Percentiles rank a stretch among this genome's conserved stretches.
phyloP scores from a whole-genome alignment of 768 basidiomycete species.

The Trametes gibbosa region DNA sequence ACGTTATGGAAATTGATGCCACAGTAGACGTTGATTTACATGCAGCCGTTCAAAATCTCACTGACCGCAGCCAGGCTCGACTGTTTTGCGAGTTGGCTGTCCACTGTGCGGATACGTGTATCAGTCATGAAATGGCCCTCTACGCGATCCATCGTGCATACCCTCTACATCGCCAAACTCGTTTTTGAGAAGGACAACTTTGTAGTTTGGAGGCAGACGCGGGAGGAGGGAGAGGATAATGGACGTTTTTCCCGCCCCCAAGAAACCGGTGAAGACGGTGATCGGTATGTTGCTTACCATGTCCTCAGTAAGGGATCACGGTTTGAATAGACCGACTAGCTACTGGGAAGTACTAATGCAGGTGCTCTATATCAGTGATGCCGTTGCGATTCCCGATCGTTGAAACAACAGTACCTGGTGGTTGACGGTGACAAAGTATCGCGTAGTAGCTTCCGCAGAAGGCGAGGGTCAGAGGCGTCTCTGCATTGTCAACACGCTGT shows the following conservation, averaged over 20 bases:
- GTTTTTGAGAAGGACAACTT: slow-evolving; percentile 89
- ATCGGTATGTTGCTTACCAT: slow-evolving; percentile 57
- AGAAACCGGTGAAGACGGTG: slow-evolving; percentile 94
- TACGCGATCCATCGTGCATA: slow-evolving; percentile 22
- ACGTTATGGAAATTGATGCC: background rate
- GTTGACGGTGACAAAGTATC: too few species aligned
- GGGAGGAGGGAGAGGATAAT: slow-evolving; percentile 82
- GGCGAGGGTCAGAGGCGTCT: too few species aligned
- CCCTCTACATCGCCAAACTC: slow-evolving; percentile 95
- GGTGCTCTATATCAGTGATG: too few species aligned
- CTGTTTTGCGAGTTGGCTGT: slow-evolving; percentile 86
- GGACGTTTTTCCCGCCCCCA: slow-evolving; percentile 79
- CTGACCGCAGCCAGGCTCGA: slow-evolving; percentile 83
- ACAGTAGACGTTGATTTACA: too few species aligned
- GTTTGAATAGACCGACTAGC: too few species aligned
- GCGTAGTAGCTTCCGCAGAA: too few species aligned
- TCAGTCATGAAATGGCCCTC: background rate
- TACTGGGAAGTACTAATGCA: too few species aligned
- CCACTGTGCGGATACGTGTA: slow-evolving; percentile 47
- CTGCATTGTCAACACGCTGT: too few species aligned
- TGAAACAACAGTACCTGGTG: too few species aligned
- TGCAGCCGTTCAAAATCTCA: slow-evolving; percentile 95
- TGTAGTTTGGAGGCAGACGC: slow-evolving; percentile 81
- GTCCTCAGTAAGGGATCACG: too few species aligned
- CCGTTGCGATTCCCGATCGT: too few species aligned